Evolutionary conservation across 2,329 filamentous ascomycete genomes (phyloP).

Genomic region (Iodosphaeria phyllophila): DNA sequence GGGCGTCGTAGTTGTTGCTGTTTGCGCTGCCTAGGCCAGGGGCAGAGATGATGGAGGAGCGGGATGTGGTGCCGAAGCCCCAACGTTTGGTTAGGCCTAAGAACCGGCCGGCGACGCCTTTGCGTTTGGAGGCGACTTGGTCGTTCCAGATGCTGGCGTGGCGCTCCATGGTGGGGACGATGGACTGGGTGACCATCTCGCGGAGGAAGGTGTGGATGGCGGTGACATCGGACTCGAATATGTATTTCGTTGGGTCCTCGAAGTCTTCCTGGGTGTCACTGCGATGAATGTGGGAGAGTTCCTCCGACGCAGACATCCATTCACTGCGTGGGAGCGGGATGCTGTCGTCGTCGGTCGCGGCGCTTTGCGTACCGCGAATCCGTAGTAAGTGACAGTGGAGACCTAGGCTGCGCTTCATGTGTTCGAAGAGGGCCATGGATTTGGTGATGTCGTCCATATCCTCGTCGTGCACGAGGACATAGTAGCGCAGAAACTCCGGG

Average conservation of each 20-base stretch:
- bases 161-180: slow-evolving; percentile 92
- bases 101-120: slow-evolving; percentile 81
- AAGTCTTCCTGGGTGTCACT: slow-evolving; percentile 52
- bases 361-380: slow-evolving; percentile 67
- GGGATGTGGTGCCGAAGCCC: slow-evolving; percentile 55
- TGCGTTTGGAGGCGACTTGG: slow-evolving; percentile 76
- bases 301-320: slow-evolving; percentile 79
- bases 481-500: slow-evolving; percentile 84
- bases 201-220: slow-evolving; percentile 78
- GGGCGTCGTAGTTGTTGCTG: slow-evolving; percentile 76
- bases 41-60: slow-evolving; percentile 37
- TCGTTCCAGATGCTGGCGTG: slow-evolving; percentile 89
- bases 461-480: slow-evolving; percentile 91
- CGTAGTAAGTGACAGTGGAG: slow-evolving; percentile 85
- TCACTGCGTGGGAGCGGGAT: slow-evolving; percentile 63
- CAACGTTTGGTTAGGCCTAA: slow-evolving; percentile 86
- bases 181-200: slow-evolving; percentile 87
- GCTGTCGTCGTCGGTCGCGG: slow-evolving; percentile 82
- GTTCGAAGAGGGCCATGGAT: slow-evolving; percentile 80
- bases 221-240: slow-evolving; percentile 83
- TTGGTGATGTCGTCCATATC: slow-evolving; percentile 83
- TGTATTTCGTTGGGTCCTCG: slow-evolving; percentile 54
- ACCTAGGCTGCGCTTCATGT: slow-evolving; percentile 98
- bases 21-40: slow-evolving; percentile 25
- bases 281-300: slow-evolving; percentile 53